Conservation (phyloP, 768 basidiomycete genomes). For the Tulasnella calospora region DNA sequence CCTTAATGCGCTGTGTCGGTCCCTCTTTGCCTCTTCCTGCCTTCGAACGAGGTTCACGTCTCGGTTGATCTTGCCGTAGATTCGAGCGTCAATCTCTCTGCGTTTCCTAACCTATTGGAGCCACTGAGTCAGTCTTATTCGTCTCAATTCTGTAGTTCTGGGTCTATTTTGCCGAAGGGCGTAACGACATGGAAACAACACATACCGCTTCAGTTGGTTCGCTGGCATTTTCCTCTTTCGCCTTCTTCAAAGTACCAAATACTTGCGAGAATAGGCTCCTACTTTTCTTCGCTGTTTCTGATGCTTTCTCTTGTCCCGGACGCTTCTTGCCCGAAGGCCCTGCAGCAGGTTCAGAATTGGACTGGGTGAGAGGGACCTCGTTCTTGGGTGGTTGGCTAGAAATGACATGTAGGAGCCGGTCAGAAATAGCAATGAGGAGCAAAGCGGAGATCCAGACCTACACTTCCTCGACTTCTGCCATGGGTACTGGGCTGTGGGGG, state of each 20-base stretch:
- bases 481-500: neutral
- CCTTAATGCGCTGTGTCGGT: conserved; percentile 22
- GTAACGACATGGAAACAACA: conserved; percentile 3
- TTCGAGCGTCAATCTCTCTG: conserved; percentile 22
- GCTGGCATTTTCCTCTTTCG: conserved; percentile 23
- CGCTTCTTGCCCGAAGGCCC: conserved; percentile 14
- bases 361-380: neutral
- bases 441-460: neutral
- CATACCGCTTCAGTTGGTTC: conserved; percentile 25
- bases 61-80: conserved; percentile 27
- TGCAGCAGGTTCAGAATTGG: neutral
- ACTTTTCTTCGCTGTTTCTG: conserved; percentile 11
- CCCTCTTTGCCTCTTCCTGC: conserved; percentile 26
- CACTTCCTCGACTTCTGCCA: neutral
- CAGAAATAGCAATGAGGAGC: neutral
- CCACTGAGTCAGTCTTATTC: neutral
- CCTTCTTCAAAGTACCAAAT: conserved; percentile 27
- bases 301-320: conserved; percentile 12
- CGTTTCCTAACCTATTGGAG: conserved; percentile 25
- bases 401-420: neutral
- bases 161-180: neutral
- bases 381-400: neutral
- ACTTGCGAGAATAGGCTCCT: conserved; percentile 26
- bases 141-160: neutral
- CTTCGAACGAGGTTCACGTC: conserved; percentile 26